These are phyloP conservation scores for Colletotrichum horii DNA, from an alignment of 2,329 filamentous ascomycete genomes.

Conservation along the genomic window DNA sequence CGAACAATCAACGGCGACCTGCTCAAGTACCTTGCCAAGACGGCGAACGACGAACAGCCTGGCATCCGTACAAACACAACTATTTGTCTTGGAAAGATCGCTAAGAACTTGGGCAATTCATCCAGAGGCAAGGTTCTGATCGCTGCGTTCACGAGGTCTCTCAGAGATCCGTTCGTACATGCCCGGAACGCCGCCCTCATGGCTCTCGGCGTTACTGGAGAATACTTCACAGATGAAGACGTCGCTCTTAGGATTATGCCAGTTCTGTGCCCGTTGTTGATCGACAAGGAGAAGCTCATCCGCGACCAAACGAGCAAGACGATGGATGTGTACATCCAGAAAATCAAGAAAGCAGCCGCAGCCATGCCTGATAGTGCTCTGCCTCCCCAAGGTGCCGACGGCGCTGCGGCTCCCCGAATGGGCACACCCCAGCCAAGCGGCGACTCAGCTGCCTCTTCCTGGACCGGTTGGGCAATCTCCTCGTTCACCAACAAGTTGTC, in stretches of 20 bases:
- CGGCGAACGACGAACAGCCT: constrained; percentile 95
- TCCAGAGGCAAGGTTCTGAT: constrained; percentile 89
- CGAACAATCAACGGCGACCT: constrained; percentile 93
- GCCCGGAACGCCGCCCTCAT: constrained; percentile 88
- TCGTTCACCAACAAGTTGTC: constrained; percentile 96
- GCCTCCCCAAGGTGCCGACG: constrained; percentile 64
- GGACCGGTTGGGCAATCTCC: constrained; percentile 98
- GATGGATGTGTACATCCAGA: constrained; percentile 82
- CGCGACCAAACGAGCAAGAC: constrained; percentile 92
- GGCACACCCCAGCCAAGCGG: constrained; percentile 70
- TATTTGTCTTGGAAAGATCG: constrained; percentile 95
- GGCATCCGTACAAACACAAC: constrained; percentile 98
- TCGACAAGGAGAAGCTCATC: constrained; percentile 95
- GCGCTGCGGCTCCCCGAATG: constrained; percentile 71
- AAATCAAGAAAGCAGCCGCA: constrained; percentile 78
- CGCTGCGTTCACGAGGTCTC: constrained; percentile 87
- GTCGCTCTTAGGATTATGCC: constrained; percentile 85
- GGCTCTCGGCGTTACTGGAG: constrained; percentile 83
- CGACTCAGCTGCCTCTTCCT: constrained; percentile 66
- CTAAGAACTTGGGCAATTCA: constrained; percentile 80
- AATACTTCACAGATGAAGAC: constrained; percentile 89
- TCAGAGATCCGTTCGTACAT: constrained; percentile 94
- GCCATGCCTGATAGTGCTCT: constrained; percentile 82
- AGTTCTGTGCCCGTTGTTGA: constrained; percentile 79
- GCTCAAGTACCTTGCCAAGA: constrained; percentile 88